Evolutionary conservation across 164 flowering plant species (phyloP).

Genomic region (Vitis riparia): DNA sequence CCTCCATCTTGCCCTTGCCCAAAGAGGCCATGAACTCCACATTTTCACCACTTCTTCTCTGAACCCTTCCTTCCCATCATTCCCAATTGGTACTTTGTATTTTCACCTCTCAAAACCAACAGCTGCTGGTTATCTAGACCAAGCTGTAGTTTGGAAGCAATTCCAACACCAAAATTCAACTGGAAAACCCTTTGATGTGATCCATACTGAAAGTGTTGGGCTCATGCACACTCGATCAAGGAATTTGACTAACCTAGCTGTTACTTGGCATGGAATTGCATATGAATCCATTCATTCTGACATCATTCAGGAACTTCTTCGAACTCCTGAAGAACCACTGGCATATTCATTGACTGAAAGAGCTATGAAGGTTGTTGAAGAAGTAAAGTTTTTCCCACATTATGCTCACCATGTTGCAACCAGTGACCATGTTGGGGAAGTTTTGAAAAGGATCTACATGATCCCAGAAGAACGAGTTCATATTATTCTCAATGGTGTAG

Average conservation of each 20-base stretch:
- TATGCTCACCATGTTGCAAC: slow-evolving; percentile 83
- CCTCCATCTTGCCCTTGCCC: slow-evolving; percentile 59
- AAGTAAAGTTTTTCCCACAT: slow-evolving; percentile 61
- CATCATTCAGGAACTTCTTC: slow-evolving; percentile 61
- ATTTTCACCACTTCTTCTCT: slow-evolving; percentile 46
- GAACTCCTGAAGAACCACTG: slow-evolving; percentile 40
- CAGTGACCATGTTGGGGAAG: slow-evolving; percentile 71
- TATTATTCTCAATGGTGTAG: slow-evolving; percentile 73
- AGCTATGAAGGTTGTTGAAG: slow-evolving; percentile 53
- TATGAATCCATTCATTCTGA: slow-evolving; percentile 75
- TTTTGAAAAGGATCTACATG: slow-evolving; percentile 67
- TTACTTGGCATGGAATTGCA: slow-evolving; percentile 84
- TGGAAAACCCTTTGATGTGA: slow-evolving; percentile 51
- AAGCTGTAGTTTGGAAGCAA: slow-evolving; percentile 58
- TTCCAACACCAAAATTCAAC: slow-evolving; percentile 49
- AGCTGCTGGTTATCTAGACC: slow-evolving; percentile 57
- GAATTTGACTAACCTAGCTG: slow-evolving; percentile 52
- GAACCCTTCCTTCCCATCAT: slow-evolving; percentile 35
- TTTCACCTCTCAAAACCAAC: slow-evolving; percentile 69
- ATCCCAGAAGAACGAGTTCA: slow-evolving; percentile 80
- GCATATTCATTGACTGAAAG: slow-evolving; percentile 43
- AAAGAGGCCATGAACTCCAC: slow-evolving; percentile 56
- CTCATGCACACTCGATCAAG: slow-evolving; percentile 52
- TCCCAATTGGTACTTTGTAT: slow-evolving; percentile 31
- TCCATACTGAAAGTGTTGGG: slow-evolving; percentile 63